Evolutionary conservation across 73 alveolate species (phyloP).

Genomic region (Blepharisma japonicum): DNA sequence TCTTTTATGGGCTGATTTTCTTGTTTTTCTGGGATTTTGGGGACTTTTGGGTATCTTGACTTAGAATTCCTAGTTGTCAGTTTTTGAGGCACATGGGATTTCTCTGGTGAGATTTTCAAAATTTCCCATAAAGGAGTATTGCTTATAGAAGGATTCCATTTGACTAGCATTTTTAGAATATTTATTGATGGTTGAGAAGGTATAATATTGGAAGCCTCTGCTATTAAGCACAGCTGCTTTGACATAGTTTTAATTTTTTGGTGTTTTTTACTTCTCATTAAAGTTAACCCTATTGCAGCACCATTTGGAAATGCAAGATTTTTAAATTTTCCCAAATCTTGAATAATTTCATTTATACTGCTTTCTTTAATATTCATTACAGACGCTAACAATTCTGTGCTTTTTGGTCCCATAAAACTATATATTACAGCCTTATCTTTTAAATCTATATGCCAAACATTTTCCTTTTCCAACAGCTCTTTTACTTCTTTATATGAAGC

Average conservation of each 20-base stretch:
- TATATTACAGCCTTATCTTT: neutral
- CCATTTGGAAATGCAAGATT: neutral
- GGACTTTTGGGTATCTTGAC: neutral
- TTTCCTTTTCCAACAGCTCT: neutral
- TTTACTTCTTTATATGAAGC: constrained; percentile 14
- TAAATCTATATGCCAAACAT: neutral
- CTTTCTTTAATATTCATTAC: neutral
- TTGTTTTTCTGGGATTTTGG: constrained; percentile 28
- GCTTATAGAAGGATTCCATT: neutral
- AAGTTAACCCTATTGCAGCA: neutral
- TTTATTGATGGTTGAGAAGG: neutral
- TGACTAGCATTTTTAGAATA: neutral
- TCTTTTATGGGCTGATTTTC: constrained; percentile 31
- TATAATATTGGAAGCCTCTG: neutral
- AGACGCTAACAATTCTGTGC: neutral
- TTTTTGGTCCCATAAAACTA: constrained; percentile 3
- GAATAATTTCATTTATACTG: neutral
- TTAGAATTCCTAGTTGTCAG: constrained; percentile 19
- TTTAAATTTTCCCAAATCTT: neutral
- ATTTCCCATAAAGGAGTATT: constrained; percentile 15
- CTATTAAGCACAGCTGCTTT: no score
- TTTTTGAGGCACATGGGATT: constrained; percentile 19
- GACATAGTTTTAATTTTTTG: no score
- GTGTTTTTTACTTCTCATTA: no score
- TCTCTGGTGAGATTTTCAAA: neutral